A percentile compares a stretch with the other conserved stretches of the same genome.
Evolutionary conservation across 352 stramenopile genomes (phyloP).

Genomic region (Sclerospora graminicola): DNA sequence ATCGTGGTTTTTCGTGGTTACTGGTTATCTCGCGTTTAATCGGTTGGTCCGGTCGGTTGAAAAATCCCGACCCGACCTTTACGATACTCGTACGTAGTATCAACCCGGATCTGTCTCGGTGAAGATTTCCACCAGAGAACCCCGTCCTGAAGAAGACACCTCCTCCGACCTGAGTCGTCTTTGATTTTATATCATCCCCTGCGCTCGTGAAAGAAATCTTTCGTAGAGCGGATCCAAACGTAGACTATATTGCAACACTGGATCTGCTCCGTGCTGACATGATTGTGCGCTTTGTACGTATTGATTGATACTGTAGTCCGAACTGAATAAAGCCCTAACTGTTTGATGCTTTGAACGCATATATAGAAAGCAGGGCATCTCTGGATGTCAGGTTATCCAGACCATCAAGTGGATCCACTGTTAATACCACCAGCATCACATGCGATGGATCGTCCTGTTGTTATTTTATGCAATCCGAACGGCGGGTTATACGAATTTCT

Average conservation of each 20-base stretch:
- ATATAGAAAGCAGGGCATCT: constrained; percentile 66
- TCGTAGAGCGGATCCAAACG: constrained; percentile 22
- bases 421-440: constrained; percentile 43
- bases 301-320: not conserved
- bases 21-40: too few species aligned
- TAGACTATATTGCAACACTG: constrained; percentile 61
- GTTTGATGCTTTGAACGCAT: not conserved
- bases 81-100: too few species aligned
- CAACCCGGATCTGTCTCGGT: too few species aligned
- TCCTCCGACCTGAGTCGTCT: too few species aligned
- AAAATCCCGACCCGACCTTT: too few species aligned
- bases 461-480: constrained; percentile 82
- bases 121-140: too few species aligned
- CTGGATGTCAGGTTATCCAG: constrained; percentile 55
- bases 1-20: too few species aligned
- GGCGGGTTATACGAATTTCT: constrained; percentile 81
- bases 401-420: constrained; percentile 73
- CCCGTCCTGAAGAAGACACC: too few species aligned
- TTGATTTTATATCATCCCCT: too few species aligned
- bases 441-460: constrained; percentile 27
- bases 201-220: constrained; percentile 45
- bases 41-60: too few species aligned
- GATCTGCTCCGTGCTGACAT: constrained; percentile 79
- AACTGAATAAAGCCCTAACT: not conserved
- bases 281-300: constrained; percentile 59